Percentiles rank a stretch among this genome's conserved stretches.
Evolutionary conservation across 106 monocot genomes (phyloP).

Genomic region (Posidonia australis): DNA sequence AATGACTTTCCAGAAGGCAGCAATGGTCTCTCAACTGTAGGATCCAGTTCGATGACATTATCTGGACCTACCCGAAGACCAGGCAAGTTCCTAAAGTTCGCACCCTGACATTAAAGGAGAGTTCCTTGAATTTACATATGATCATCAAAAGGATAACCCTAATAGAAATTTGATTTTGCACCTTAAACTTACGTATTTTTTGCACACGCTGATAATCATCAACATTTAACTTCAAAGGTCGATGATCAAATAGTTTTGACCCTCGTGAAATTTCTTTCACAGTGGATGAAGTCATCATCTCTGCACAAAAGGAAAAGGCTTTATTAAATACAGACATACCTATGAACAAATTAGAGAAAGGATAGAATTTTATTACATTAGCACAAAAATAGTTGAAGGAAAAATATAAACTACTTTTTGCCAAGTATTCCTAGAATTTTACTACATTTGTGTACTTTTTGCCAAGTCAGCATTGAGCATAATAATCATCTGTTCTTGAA

Average conservation of each 20-base stretch:
- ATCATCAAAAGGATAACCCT: no score
- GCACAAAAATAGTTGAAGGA: no score
- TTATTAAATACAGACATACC: neutral
- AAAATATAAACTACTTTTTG: no score
- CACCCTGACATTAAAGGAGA: conserved; percentile 6
- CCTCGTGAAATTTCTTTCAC: neutral
- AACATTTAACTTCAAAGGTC: conserved; percentile 13
- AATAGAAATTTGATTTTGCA: neutral
- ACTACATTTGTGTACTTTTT: no score
- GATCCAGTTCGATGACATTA: conserved; percentile 18
- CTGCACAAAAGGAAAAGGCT: neutral
- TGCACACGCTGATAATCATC: conserved; percentile 24
- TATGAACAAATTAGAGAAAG: neutral
- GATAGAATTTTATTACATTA: no score
- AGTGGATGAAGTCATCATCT: neutral
- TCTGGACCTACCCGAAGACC: conserved; percentile 14
- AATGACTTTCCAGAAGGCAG: conserved; percentile 19
- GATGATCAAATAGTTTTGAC: conserved; percentile 15
- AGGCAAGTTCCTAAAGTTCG: conserved; percentile 23
- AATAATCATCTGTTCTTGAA: no score
- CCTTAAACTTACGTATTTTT: conserved; percentile 21
- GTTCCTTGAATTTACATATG: no score
- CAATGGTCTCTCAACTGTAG: conserved; percentile 1
- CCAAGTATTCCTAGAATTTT: no score
- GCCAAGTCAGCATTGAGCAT: no score